Conservation (phyloP, 768 basidiomycete genomes). For the Termitomyces eurrhizus region DNA sequence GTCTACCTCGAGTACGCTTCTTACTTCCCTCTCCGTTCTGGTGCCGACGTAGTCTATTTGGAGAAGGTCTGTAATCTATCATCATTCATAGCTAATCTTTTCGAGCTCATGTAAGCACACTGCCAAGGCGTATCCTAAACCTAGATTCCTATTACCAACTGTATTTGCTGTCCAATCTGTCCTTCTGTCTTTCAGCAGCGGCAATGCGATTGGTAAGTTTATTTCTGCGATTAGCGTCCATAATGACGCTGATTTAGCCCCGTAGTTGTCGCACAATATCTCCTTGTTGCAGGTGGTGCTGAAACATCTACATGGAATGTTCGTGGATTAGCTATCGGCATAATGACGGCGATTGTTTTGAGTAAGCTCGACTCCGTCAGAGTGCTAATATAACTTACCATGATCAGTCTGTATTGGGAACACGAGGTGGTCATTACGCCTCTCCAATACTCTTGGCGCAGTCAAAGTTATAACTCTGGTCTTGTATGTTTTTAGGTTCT, state of each 20-base stretch:
- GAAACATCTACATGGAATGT: conserved; percentile 28
- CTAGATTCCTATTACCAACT: conserved; percentile 38
- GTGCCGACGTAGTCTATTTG: conserved; percentile 46
- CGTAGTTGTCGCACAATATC: conserved; percentile 32
- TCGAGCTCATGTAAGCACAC: not conserved
- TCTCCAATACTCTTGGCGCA: conserved; percentile 30
- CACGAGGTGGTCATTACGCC: conserved; percentile 35
- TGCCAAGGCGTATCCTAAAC: conserved; percentile 36
- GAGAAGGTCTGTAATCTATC: conserved; percentile 28
- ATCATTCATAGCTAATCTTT: not conserved
- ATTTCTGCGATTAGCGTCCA: not conserved
- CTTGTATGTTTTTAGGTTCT: conserved; percentile 18
- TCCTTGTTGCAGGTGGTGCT: conserved; percentile 29
- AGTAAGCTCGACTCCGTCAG: conserved; percentile 3
- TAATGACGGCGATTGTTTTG: conserved; percentile 27
- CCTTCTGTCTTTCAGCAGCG: conserved; percentile 32
- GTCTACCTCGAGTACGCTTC: conserved; percentile 43
- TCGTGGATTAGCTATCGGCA: conserved; percentile 31
- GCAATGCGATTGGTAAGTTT: conserved; percentile 33
- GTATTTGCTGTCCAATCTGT: conserved; percentile 40
- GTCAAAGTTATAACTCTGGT: conserved; percentile 29
- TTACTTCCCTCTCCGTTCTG: conserved; percentile 46
- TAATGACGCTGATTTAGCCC: not conserved
- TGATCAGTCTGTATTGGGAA: conserved; percentile 26
- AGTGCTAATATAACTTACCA: conserved; percentile 3